A percentile compares a stretch with the other conserved stretches of the same genome.
Conservation (phyloP, 208 protist species). For the Leishmania tropica region DNA sequence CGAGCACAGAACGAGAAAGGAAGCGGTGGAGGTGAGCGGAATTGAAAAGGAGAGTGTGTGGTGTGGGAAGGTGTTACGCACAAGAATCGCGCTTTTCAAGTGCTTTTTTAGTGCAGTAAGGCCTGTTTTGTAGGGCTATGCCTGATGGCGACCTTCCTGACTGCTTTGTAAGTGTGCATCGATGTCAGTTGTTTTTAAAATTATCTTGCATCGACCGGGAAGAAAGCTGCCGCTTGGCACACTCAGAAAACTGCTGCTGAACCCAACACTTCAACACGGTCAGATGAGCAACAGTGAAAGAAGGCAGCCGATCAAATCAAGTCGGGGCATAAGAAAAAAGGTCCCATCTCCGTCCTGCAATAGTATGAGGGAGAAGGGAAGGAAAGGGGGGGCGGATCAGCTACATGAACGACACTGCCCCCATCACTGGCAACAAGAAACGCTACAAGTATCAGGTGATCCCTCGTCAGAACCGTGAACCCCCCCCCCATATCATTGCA, state of each 20-base stretch:
- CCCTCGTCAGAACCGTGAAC: not conserved
- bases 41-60: not conserved
- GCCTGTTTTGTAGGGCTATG: not conserved
- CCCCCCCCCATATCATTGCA: not conserved
- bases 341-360: not conserved
- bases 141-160: not conserved
- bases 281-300: not conserved
- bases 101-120: not conserved
- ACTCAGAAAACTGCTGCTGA: not conserved
- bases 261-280: not conserved
- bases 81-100: not conserved
- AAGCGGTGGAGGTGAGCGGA: constrained; percentile 1
- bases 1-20: constrained; percentile 7
- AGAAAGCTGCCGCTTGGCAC: too few species aligned
- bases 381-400: not conserved
- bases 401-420: not conserved
- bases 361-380: not conserved
- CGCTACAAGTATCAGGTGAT: not conserved
- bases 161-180: not conserved
- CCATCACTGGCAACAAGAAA: not conserved
- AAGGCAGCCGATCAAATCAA: not conserved
- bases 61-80: not conserved
- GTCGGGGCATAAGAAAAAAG: not conserved
- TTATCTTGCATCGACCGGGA: too few species aligned
- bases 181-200: not conserved